phyloP scores from a whole-genome alignment of 306 rosid genomes.

The Styphnolobium japonicum region DNA sequence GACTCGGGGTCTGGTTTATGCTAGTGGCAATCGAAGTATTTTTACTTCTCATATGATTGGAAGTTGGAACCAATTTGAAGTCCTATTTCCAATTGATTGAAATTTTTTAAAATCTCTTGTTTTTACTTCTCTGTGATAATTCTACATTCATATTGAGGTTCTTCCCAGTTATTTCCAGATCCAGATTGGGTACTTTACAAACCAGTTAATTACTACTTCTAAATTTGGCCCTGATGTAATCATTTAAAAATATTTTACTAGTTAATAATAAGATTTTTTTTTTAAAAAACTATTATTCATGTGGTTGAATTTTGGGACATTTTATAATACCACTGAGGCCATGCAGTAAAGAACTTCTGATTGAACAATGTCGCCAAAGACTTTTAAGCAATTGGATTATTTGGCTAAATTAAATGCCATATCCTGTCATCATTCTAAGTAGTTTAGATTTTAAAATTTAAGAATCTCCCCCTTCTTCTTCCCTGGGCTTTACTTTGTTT shows the following conservation, averaged over 20 bases:
- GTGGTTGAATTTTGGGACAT: not conserved
- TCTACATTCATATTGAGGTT: not conserved
- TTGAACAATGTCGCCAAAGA: not conserved
- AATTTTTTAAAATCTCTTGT: not conserved
- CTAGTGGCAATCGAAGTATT: not conserved
- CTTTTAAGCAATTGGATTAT: not conserved
- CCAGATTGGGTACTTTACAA: slow-evolving; percentile 1
- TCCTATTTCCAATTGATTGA: not conserved
- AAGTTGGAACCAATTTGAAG: slow-evolving; percentile 24
- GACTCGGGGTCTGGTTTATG: slow-evolving; percentile 27
- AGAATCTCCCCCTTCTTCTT: not conserved
- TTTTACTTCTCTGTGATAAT: not conserved
- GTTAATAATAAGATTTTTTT: not conserved
- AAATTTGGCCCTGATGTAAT: not conserved
- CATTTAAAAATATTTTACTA: not conserved
- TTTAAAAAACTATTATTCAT: not conserved
- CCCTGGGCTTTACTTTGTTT: not conserved
- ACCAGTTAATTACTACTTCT: not conserved
- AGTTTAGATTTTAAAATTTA: not conserved
- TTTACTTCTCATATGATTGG: not conserved
- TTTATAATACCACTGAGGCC: not conserved
- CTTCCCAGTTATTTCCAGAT: slow-evolving; percentile 8
- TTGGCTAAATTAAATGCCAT: not conserved
- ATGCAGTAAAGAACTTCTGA: slow-evolving; percentile 9
- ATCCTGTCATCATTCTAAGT: not conserved